Conservation (phyloP, 371 early-diverging fungal species). For the Syncephalastrum monosporum region DNA sequence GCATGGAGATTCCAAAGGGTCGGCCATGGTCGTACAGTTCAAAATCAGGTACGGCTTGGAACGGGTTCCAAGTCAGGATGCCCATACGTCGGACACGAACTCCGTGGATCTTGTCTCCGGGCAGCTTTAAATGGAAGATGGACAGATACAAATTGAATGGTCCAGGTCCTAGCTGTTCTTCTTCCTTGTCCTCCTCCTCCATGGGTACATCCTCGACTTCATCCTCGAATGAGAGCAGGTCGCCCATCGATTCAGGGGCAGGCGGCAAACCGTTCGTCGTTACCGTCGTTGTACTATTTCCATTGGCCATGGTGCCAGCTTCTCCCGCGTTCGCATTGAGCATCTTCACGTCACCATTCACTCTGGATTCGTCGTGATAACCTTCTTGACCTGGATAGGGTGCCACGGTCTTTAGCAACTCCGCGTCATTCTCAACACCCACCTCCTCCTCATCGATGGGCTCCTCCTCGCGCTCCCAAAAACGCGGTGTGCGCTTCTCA, state of each 20-base stretch:
- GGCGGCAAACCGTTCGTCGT: too few species aligned
- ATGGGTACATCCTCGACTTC: too few species aligned
- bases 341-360: too few species aligned
- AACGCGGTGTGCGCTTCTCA: conserved; percentile 38
- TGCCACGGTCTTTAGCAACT: conserved; percentile 11
- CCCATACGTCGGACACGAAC: conserved; percentile 47
- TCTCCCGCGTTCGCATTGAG: too few species aligned
- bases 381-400: too few species aligned
- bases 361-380: too few species aligned
- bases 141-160: conserved; percentile 35
- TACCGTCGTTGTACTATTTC: background rate
- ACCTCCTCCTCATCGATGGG: conserved; percentile 17
- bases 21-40: conserved; percentile 42
- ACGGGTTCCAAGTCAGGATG: conserved; percentile 45
- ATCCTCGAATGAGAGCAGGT: too few species aligned
- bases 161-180: conserved; percentile 22
- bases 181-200: conserved; percentile 8
- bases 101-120: conserved; percentile 21
- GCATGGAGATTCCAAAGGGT: conserved; percentile 25
- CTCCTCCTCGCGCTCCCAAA: conserved; percentile 32
- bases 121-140: conserved; percentile 22
- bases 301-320: too few species aligned
- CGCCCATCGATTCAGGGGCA: too few species aligned
- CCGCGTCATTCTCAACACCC: conserved; percentile 9
- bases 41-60: conserved; percentile 43